Conservation (phyloP, 257 asterid species). For the Solanum raphanifolium region DNA sequence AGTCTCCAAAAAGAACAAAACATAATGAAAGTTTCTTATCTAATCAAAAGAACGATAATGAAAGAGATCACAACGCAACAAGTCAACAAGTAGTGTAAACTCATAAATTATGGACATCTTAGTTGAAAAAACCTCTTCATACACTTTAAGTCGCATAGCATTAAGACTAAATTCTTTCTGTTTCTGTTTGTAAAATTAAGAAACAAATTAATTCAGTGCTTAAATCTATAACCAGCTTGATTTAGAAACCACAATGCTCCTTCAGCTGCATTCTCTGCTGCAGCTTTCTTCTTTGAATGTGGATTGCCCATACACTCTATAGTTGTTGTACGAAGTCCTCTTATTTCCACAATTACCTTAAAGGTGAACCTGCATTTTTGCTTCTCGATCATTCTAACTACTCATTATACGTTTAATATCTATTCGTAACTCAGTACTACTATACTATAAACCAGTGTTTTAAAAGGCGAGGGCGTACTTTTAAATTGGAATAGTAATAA, state of each 20-base stretch:
- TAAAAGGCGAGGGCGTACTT: neutral
- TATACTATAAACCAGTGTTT: neutral
- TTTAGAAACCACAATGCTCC: constrained; percentile 5
- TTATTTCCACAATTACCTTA: neutral
- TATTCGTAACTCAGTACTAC: neutral
- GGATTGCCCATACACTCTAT: constrained; percentile 6
- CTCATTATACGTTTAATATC: neutral
- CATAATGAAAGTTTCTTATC: neutral
- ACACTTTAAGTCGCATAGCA: neutral
- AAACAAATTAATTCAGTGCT: neutral
- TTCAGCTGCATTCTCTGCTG: constrained; percentile 13
- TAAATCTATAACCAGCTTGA: neutral
- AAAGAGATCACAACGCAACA: neutral
- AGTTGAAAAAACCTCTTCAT: neutral
- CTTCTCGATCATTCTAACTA: neutral
- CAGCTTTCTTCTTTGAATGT: neutral
- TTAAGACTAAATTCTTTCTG: neutral
- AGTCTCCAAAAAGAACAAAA: neutral
- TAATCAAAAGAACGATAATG: neutral
- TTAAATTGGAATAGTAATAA: neutral
- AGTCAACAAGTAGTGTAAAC: neutral
- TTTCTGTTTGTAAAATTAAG: neutral
- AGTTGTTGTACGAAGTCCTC: neutral
- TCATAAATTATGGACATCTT: neutral
- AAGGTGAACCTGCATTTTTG: neutral